A percentile compares a stretch with the other conserved stretches of the same genome.
phyloP scores from a whole-genome alignment of 108 stramenopile species.

The Cyclotella distinguenda region DNA sequence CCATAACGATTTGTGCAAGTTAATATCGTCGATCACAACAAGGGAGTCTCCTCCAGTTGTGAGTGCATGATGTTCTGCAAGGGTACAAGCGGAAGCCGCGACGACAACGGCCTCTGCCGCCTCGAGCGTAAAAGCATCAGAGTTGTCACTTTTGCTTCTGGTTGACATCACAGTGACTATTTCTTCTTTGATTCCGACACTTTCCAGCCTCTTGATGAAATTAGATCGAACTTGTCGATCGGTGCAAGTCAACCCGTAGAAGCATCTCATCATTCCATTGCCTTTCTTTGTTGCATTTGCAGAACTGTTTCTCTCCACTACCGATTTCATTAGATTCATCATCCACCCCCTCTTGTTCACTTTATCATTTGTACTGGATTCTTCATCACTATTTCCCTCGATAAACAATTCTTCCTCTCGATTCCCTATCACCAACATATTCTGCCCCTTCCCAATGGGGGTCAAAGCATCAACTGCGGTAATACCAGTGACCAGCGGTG shows the following conservation, averaged over 20 bases:
- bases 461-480: conserved; percentile 85
- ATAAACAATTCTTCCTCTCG: conserved; percentile 46
- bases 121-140: conserved; percentile 4
- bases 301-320: conserved; percentile 28
- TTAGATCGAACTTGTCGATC: conserved; percentile 33
- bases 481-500: conserved; percentile 77
- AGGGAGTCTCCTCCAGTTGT: conserved; percentile 68
- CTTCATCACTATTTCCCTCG: conserved; percentile 3
- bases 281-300: neutral
- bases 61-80: conserved; percentile 72
- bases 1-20: conserved; percentile 83
- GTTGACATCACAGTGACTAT: conserved; percentile 56
- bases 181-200: conserved; percentile 56
- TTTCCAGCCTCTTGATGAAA: conserved; percentile 39
- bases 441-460: conserved; percentile 88
- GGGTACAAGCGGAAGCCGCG: conserved; percentile 76
- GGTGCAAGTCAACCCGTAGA: conserved; percentile 63
- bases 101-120: conserved; percentile 58
- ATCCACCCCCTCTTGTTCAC: conserved; percentile 47
- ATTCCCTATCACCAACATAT: conserved; percentile 82
- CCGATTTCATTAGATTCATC: conserved; percentile 39
- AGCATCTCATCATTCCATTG: conserved; percentile 44
- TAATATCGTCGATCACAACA: conserved; percentile 81
- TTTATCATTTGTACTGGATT: neutral
- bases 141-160: conserved; percentile 22